Evolutionary conservation across 1,139 yeast species (phyloP).

Genomic region (Ogataea hybrid): DNA sequence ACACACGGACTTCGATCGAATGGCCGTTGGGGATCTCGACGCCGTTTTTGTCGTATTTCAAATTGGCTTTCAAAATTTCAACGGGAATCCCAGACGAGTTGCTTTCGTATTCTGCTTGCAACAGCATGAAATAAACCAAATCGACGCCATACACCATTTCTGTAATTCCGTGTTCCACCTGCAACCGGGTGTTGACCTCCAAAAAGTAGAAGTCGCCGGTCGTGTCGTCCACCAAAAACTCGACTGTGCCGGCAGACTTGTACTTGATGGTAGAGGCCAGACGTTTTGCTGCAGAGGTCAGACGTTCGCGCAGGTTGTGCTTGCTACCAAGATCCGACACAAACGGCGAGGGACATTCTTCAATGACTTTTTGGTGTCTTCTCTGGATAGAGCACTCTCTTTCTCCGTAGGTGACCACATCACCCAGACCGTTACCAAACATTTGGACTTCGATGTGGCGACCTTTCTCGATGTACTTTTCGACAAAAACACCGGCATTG

Average conservation of each 20-base stretch:
- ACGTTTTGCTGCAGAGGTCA: slow-evolving; percentile 31
- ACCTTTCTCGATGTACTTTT: slow-evolving; percentile 43
- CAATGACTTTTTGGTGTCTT: slow-evolving; percentile 49
- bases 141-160: slow-evolving; percentile 37
- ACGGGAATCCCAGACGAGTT: slow-evolving; percentile 31
- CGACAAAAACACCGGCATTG: slow-evolving; percentile 43
- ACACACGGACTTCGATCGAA: slow-evolving; percentile 39
- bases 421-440: slow-evolving; percentile 45
- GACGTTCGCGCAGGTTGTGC: slow-evolving; percentile 25
- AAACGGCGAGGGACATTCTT: slow-evolving; percentile 45
- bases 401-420: slow-evolving; percentile 44
- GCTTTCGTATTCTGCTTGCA: slow-evolving; percentile 36
- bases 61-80: slow-evolving; percentile 18
- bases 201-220: slow-evolving; percentile 35
- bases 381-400: slow-evolving; percentile 50
- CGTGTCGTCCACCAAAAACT: slow-evolving; percentile 36
- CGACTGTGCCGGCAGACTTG: slow-evolving; percentile 40
- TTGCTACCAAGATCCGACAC: slow-evolving; percentile 20
- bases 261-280: slow-evolving; percentile 34
- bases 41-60: slow-evolving; percentile 21
- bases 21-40: slow-evolving; percentile 37
- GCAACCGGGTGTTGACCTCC: slow-evolving; percentile 39
- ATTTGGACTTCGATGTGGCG: slow-evolving; percentile 48
- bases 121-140: slow-evolving; percentile 35
- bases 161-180: slow-evolving; percentile 41